These are phyloP conservation scores for Pyricularia pennisetigena DNA, from an alignment of 2,329 filamentous ascomycete species.

Conservation along the genomic window DNA sequence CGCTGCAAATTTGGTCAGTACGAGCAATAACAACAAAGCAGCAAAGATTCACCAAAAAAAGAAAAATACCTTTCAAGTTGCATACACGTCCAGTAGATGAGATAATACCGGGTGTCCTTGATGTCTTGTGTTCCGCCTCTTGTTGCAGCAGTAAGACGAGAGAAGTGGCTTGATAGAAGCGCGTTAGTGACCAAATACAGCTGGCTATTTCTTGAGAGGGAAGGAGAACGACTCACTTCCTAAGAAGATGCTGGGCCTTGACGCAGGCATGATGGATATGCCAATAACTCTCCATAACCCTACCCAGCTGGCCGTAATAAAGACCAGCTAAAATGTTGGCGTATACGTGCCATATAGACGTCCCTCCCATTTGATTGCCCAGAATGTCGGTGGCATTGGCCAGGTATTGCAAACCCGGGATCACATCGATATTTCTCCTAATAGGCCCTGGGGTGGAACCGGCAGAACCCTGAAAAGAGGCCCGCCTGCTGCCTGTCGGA, in stretches of 20 bases:
- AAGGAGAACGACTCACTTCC: constrained; percentile 44
- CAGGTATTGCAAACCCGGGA: constrained; percentile 87
- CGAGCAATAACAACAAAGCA: neutral
- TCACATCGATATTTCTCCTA: constrained; percentile 64
- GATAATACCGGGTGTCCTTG: constrained; percentile 51
- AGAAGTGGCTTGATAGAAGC: constrained; percentile 24
- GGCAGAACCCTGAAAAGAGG: constrained; percentile 36
- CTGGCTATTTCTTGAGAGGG: neutral
- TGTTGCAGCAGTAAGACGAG: constrained; percentile 23
- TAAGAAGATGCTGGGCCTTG: constrained; percentile 61
- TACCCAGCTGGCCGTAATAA: constrained; percentile 79
- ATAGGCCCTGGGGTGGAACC: constrained; percentile 6
- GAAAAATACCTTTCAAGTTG: constrained; percentile 72
- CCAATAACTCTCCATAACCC: constrained; percentile 74
- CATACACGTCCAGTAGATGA: constrained; percentile 88
- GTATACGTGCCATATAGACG: constrained; percentile 75
- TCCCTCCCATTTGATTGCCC: constrained; percentile 68
- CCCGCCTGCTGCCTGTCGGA: constrained; percentile 41
- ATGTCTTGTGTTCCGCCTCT: neutral
- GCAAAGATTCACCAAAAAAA: too few relatives aligned
- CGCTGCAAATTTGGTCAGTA: constrained; percentile 37
- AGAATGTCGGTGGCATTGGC: constrained; percentile 79
- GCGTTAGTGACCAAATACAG: neutral
- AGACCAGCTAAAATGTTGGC: constrained; percentile 76
- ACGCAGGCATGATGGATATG: constrained; percentile 48